Base-by-base conservation (phyloP, 1,284 basidiomycete genomes). In the Ceratobasidium sp. region DNA sequence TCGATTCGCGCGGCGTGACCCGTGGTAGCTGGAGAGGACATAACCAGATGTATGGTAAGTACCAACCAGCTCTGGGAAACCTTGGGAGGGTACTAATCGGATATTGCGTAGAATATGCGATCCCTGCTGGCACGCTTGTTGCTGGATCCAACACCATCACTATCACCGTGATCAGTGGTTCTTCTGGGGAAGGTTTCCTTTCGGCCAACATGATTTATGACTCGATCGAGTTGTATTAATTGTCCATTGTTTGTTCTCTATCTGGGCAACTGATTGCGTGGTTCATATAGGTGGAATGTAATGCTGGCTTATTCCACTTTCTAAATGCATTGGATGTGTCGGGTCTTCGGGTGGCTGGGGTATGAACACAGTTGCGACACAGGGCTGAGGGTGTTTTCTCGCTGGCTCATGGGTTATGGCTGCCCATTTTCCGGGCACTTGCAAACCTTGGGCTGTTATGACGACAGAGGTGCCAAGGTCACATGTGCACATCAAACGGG, bases 1-100 rank as follows among this genome's bases (percentile, higher is more conserved):
- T 69, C 27, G 57, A 69, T 38, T 55, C 56, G 22, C 70, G 68
- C 49, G 70, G 70, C 10, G 55, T 69, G 32, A 69, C 70, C 49
- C 67, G 68, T 0, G 58, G 70, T 15, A 69, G 12, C 7, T 62
- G 49, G 35, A 42, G 49, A 32, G 49, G 38, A 17, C 17, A 58
- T 42, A 35, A 38, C 22, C 31, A 12, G 8, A 35, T 35, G 13
- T 35, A 25, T 58, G 22, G 32, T 35, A 7, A 10, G 31, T 27
- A 25, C 6, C 5, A 10, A 12, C 27, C 8, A 29, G 15, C 55
- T 42, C 15, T 31, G 32, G 45, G 13, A 12, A 8, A 8, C 32
- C 15, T 17, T 12, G 49, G n/a, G 32, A 38, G 8, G 25, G 42
- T 20, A 27, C 31, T 34, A 56, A 47, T 38, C 25, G 29, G 7